phyloP scores from a whole-genome alignment of 257 asterid species.

The Striga asiatica region DNA sequence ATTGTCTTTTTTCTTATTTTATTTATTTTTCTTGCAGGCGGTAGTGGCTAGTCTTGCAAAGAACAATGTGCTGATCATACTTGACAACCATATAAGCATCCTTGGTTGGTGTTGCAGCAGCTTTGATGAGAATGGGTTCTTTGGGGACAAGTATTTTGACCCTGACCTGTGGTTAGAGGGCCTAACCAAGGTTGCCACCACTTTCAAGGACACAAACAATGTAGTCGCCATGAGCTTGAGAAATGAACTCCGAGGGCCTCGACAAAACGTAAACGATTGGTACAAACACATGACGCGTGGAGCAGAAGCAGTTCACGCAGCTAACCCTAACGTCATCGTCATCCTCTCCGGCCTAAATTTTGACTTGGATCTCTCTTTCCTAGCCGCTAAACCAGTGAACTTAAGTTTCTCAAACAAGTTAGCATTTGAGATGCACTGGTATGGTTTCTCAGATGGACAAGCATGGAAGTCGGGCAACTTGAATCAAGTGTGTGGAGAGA shows the following conservation, averaged over 20 bases:
- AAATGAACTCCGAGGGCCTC: conserved; percentile 80
- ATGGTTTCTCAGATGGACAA: conserved; percentile 60
- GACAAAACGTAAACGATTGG: conserved; percentile 73
- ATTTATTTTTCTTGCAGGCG: conserved; percentile 42
- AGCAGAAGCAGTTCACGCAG: conserved; percentile 85
- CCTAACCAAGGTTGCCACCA: conserved; percentile 61
- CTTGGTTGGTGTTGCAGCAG: conserved; percentile 97
- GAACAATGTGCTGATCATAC: conserved; percentile 63
- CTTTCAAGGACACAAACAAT: conserved; percentile 35
- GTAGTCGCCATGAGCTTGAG: conserved; percentile 89
- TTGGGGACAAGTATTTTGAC: conserved; percentile 66
- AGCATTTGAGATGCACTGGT: conserved; percentile 82
- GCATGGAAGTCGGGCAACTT: conserved; percentile 60
- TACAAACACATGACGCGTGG: conserved; percentile 86
- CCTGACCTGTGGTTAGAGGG: conserved; percentile 77
- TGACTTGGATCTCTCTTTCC: conserved; percentile 66
- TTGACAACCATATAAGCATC: conserved; percentile 86
- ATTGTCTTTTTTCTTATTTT: too few relatives aligned
- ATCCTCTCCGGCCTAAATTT: conserved; percentile 66
- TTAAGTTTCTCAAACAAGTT: conserved; percentile 51
- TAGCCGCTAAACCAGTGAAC: conserved; percentile 28
- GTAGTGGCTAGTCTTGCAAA: conserved; percentile 78
- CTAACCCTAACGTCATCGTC: conserved; percentile 58
- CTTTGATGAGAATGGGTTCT: conserved; percentile 81
- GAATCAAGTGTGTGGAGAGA: conserved; percentile 67